phyloP scores from a whole-genome alignment of 1,284 basidiomycete species.

The Sanghuangporus sanghuang region DNA sequence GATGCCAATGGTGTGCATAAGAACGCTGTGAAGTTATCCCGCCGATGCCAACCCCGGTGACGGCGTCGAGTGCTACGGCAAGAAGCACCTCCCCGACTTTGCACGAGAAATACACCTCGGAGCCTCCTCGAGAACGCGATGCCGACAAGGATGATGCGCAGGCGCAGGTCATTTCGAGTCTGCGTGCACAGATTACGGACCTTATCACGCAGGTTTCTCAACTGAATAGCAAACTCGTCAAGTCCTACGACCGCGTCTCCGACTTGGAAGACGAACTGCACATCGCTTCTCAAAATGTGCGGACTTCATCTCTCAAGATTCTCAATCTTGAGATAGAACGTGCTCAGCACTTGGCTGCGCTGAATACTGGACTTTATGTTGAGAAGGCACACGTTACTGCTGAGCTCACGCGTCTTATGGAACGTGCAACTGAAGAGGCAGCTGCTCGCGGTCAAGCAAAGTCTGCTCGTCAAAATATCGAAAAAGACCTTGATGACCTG shows the following conservation, averaged over 20 bases:
- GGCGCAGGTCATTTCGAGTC: slow-evolving; percentile 68
- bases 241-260: slow-evolving; percentile 87
- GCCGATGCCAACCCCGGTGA: not conserved
- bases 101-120: not conserved
- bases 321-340: slow-evolving; percentile 72
- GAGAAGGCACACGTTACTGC: slow-evolving; percentile 87
- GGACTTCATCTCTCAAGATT: slow-evolving; percentile 55
- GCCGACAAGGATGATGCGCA: slow-evolving; percentile 47
- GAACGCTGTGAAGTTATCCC: not conserved
- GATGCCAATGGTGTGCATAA: slow-evolving; percentile 6
- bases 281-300: slow-evolving; percentile 52
- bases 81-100: slow-evolving; percentile 14
- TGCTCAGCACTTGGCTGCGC: slow-evolving; percentile 70
- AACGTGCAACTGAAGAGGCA: slow-evolving; percentile 91
- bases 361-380: slow-evolving; percentile 87
- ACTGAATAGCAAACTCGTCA: slow-evolving; percentile 90
- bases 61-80: not conserved
- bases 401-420: slow-evolving; percentile 93
- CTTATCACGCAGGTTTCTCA: slow-evolving; percentile 86
- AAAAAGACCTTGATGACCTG: slow-evolving; percentile 89
- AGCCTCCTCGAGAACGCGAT: slow-evolving; percentile 1
- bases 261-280: slow-evolving; percentile 92
- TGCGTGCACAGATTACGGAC: slow-evolving; percentile 80
- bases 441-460: slow-evolving; percentile 88
- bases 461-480: slow-evolving; percentile 75